These are phyloP conservation scores for Asterella californica DNA, from an alignment of 225 moss, liverwort and hornwort species.

Conservation along the genomic window DNA sequence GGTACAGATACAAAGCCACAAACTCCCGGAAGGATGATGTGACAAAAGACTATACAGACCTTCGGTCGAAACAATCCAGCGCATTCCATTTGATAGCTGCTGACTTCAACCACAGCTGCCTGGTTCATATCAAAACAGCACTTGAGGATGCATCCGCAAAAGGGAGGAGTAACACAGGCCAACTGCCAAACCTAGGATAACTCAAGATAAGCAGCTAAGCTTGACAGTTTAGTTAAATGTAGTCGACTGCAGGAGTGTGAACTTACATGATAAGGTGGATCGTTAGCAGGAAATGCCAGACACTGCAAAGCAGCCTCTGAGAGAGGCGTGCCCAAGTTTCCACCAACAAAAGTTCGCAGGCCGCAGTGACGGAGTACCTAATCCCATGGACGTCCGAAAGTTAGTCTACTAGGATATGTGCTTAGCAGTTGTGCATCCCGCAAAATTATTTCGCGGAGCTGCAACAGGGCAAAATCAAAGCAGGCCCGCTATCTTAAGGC, in stretches of 20 bases:
- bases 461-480: too few species aligned
- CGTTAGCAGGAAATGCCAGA: slow-evolving; percentile 70
- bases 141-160: background rate
- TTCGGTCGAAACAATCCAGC: slow-evolving; percentile 78
- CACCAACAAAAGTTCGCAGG: slow-evolving; percentile 83
- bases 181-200: background rate
- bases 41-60: slow-evolving; percentile 29
- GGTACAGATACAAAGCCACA: background rate
- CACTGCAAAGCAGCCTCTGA: slow-evolving; percentile 89
- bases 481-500: too few species aligned
- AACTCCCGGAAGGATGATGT: background rate
- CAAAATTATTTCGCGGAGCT: background rate
- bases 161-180: background rate
- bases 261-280: slow-evolving; percentile 86
- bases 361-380: slow-evolving; percentile 77
- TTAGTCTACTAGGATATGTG: background rate
- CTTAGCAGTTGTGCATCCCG: background rate
- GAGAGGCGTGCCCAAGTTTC: slow-evolving; percentile 86
- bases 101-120: slow-evolving; percentile 96
- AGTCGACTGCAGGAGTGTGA: background rate
- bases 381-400: background rate
- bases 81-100: slow-evolving; percentile 96
- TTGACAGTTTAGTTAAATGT: background rate
- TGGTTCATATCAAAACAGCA: slow-evolving; percentile 26
- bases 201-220: background rate